phyloP scores from a whole-genome alignment of 2,329 filamentous ascomycete genomes.

The Byssochlamys sp. region DNA sequence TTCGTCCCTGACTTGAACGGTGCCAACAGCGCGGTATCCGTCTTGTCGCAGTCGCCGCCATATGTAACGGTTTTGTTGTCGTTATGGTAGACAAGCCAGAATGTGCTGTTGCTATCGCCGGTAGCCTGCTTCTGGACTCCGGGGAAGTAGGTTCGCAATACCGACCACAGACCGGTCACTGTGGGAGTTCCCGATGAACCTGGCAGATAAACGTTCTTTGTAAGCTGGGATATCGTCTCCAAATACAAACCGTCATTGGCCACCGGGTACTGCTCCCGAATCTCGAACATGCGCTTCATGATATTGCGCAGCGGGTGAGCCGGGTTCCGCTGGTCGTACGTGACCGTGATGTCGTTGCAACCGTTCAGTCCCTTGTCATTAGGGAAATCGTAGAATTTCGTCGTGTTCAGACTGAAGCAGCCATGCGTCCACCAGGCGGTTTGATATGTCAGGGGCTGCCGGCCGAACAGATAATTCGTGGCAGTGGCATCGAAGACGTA shows the following conservation, averaged over 20 bases:
- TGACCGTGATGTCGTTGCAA: conserved; percentile 44
- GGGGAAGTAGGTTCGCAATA: conserved; percentile 38
- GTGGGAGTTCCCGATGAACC: conserved; percentile 40
- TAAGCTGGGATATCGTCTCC: not conserved
- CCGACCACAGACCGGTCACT: conserved; percentile 48
- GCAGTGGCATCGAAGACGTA: conserved; percentile 52
- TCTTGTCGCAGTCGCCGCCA: not conserved
- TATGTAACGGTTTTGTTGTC: not conserved
- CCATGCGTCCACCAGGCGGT: conserved; percentile 51
- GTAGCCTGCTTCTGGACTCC: conserved; percentile 37
- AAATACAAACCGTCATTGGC: conserved; percentile 46
- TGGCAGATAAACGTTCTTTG: conserved; percentile 25
- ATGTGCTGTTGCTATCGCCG: not conserved
- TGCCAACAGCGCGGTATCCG: not conserved
- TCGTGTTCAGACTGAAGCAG: conserved; percentile 45
- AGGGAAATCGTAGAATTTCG: conserved; percentile 45
- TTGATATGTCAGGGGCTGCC: conserved; percentile 46
- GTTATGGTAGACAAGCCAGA: not conserved
- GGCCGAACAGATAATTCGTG: conserved; percentile 50
- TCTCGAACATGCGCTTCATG: conserved; percentile 46
- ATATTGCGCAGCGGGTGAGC: conserved; percentile 47
- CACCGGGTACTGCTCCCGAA: conserved; percentile 43
- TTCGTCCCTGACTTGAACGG: not conserved
- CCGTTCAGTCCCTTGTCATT: conserved; percentile 40
- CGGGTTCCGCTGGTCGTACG: conserved; percentile 48